Conservation (phyloP, 2,329 filamentous ascomycete genomes). For the Hypoxylon sp. region DNA sequence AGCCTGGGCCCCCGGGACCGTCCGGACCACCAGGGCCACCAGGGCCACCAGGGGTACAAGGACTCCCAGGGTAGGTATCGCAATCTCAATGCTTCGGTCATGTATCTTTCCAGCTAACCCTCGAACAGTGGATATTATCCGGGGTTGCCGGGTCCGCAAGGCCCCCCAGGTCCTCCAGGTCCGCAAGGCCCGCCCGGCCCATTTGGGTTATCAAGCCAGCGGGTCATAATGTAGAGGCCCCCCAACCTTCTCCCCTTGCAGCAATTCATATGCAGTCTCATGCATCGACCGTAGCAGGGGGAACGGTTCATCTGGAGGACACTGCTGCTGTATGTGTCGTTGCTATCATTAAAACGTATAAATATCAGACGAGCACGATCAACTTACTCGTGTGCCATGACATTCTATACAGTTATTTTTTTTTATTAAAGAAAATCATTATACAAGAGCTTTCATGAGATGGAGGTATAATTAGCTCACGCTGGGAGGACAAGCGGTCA, state of each 20-base stretch:
- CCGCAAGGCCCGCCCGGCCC: constrained; percentile 5
- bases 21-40: neutral
- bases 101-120: neutral
- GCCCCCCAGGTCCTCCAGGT: constrained; percentile 12
- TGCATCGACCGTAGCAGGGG: constrained; percentile 17
- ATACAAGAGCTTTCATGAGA: neutral
- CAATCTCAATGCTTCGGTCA: neutral
- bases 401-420: neutral
- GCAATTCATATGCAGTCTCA: constrained; percentile 8
- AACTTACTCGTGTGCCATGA: neutral
- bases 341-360: constrained; percentile 18
- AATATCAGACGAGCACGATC: neutral
- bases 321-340: constrained; percentile 31
- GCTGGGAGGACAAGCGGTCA: neutral
- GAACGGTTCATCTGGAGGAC: constrained; percentile 14
- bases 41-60: too few relatives aligned
- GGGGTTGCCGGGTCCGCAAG: neutral
- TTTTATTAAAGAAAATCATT: neutral
- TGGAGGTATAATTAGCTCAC: neutral
- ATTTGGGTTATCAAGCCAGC: neutral
- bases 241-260: constrained; percentile 1
- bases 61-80: neutral
- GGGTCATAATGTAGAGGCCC: too few relatives aligned
- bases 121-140: neutral
- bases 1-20: neutral